Conservation (phyloP, 306 rosid genomes). For the Glycine latifolia region DNA sequence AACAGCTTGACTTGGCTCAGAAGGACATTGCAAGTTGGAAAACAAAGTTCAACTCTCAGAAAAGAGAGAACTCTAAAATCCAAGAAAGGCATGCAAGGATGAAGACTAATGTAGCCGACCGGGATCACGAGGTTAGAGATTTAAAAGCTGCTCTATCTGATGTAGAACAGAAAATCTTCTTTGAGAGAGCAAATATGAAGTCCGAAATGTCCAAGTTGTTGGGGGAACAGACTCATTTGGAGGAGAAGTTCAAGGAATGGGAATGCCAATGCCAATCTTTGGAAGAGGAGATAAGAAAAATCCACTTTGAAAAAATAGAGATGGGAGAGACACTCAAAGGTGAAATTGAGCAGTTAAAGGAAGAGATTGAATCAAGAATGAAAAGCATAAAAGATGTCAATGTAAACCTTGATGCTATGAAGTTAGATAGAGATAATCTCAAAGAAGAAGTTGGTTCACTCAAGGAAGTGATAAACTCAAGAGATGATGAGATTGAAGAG, state of each 20-base stretch:
- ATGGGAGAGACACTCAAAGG: constrained; percentile 57
- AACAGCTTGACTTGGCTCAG: constrained; percentile 62
- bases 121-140: constrained; percentile 72
- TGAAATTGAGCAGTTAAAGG: constrained; percentile 60
- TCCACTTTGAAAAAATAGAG: constrained; percentile 53
- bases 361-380: constrained; percentile 49
- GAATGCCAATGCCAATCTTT: constrained; percentile 62
- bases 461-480: constrained; percentile 42
- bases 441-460: constrained; percentile 52
- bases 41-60: constrained; percentile 67
- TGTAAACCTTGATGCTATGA: constrained; percentile 49
- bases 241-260: constrained; percentile 61
- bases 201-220: constrained; percentile 67
- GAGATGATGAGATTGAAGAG: constrained; percentile 54
- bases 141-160: constrained; percentile 71
- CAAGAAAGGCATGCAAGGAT: constrained; percentile 66
- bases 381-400: constrained; percentile 49
- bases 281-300: constrained; percentile 66
- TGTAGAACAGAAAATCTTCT: constrained; percentile 75
- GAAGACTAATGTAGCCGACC: constrained; percentile 62
- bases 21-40: constrained; percentile 67
- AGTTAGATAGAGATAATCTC: constrained; percentile 59
- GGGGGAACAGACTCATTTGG: constrained; percentile 48
- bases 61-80: constrained; percentile 66
- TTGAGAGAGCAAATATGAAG: constrained; percentile 74